A percentile compares a stretch with the other conserved stretches of the same genome.
These are phyloP conservation scores for Penicillium herquei DNA, from an alignment of 495 filamentous ascomycete genomes.

Conservation along the genomic window DNA sequence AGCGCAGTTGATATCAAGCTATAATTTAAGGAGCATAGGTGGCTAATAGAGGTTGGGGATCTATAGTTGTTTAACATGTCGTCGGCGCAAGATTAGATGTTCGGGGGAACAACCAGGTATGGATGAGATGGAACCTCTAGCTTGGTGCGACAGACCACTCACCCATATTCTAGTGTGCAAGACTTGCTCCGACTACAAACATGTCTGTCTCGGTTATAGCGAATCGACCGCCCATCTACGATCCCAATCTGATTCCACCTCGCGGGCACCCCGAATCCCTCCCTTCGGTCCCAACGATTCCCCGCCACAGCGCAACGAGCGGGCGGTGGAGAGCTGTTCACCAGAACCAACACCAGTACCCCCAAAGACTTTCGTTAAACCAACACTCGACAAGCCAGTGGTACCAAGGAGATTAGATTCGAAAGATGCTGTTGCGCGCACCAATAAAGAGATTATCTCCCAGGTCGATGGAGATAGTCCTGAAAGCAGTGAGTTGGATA, in stretches of 20 bases:
- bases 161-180: constrained; percentile 51
- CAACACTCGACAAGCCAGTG: constrained; percentile 17
- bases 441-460: constrained; percentile 33
- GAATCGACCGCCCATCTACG: constrained; percentile 65
- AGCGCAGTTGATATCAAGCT: constrained; percentile 1
- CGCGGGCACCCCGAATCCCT: constrained; percentile 24
- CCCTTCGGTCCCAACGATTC: constrained; percentile 21
- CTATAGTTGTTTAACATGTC: constrained; percentile 70
- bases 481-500: constrained; percentile 37
- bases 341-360: constrained; percentile 22
- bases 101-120: constrained; percentile 69
- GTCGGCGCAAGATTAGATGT: constrained; percentile 80
- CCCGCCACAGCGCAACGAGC: constrained; percentile 11
- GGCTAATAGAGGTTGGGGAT: constrained; percentile 12
- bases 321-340: constrained; percentile 30
- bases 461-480: constrained; percentile 33
- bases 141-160: background rate
- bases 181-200: constrained; percentile 73
- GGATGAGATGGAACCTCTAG: background rate
- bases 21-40: constrained; percentile 7
- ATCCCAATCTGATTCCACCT: constrained; percentile 36
- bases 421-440: constrained; percentile 22
- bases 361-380: constrained; percentile 3
- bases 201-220: constrained; percentile 67
- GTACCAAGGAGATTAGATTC: constrained; percentile 11